A percentile compares a stretch with the other conserved stretches of the same genome.
Evolutionary conservation across 202 grass and related monocot genomes (phyloP).

Genomic region (Musa balbisiana): DNA sequence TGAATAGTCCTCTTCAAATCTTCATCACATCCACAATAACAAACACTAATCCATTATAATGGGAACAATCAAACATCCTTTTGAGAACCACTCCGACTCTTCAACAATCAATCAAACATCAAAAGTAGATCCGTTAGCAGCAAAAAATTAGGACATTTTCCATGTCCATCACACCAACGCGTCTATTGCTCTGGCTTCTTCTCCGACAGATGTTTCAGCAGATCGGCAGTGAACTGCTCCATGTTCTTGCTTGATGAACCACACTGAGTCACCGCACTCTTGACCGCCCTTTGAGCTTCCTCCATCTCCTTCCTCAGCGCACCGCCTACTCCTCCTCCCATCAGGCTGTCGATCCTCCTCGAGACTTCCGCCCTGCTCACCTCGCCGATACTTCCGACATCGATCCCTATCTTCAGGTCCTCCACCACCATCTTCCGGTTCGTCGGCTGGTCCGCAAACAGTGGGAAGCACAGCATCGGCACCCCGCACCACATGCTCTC

Average conservation of each 20-base stretch:
- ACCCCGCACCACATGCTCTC: constrained; percentile 54
- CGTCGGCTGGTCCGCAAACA: constrained; percentile 63
- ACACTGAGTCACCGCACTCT: constrained; percentile 25
- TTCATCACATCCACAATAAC: no score
- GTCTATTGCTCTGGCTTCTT: no score
- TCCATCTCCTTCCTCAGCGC: constrained; percentile 24
- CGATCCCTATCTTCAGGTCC: constrained; percentile 43
- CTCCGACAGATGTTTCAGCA: no score
- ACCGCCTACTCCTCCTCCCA: constrained; percentile 31
- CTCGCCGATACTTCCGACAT: constrained; percentile 32
- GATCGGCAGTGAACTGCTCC: constrained; percentile 25
- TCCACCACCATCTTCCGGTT: constrained; percentile 41
- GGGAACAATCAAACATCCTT: no score
- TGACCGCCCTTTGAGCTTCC: constrained; percentile 26
- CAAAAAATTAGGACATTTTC: no score
- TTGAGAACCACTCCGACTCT: no score
- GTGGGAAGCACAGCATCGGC: constrained; percentile 70
- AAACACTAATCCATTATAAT: no score
- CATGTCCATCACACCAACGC: no score
- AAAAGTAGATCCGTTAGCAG: no score
- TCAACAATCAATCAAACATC: no score
- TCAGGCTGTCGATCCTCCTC: constrained; percentile 24
- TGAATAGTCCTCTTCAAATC: no score
- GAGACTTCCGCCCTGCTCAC: constrained; percentile 31
- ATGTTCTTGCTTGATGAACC: constrained; percentile 49